Percentiles rank a stretch among this genome's conserved stretches.
Conservation (phyloP, 2,329 filamentous ascomycete species). For the Metarhizium brunneum region DNA sequence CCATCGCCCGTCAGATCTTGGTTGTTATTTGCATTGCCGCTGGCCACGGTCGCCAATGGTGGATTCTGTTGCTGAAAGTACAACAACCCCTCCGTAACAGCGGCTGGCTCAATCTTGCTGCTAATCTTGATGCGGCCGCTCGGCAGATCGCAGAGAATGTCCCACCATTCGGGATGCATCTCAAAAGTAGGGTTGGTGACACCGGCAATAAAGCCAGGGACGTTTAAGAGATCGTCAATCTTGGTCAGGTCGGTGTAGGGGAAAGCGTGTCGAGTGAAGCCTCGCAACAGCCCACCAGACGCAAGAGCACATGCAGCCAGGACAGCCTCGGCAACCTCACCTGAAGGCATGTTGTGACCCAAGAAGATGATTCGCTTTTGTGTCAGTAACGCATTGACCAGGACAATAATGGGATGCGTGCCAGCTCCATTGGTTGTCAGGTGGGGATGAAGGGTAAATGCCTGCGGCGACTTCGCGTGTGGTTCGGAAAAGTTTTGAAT, state of each 20-base stretch:
- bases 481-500: conserved; percentile 87
- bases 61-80: conserved; percentile 82
- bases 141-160: conserved; percentile 85
- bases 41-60: conserved; percentile 39
- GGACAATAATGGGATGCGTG: conserved; percentile 90
- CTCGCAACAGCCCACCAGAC: conserved; percentile 82
- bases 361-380: conserved; percentile 96
- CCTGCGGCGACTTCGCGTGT: conserved; percentile 73
- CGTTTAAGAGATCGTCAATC: conserved; percentile 90
- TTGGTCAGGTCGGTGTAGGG: conserved; percentile 97
- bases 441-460: conserved; percentile 81
- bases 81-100: conserved; percentile 71
- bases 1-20: conserved; percentile 76
- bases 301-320: conserved; percentile 91
- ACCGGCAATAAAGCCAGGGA: conserved; percentile 94
- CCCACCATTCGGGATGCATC: conserved; percentile 96
- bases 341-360: conserved; percentile 88
- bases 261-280: conserved; percentile 93
- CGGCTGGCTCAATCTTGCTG: conserved; percentile 71
- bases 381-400: conserved; percentile 88
- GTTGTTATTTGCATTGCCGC: conserved; percentile 28
- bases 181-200: conserved; percentile 97
- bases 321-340: conserved; percentile 95
- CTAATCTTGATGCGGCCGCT: conserved; percentile 93
- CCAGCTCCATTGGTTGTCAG: conserved; percentile 82